These are phyloP conservation scores for Bisporella sp. DNA, from an alignment of 2,329 filamentous ascomycete genomes.

Conservation along the genomic window DNA sequence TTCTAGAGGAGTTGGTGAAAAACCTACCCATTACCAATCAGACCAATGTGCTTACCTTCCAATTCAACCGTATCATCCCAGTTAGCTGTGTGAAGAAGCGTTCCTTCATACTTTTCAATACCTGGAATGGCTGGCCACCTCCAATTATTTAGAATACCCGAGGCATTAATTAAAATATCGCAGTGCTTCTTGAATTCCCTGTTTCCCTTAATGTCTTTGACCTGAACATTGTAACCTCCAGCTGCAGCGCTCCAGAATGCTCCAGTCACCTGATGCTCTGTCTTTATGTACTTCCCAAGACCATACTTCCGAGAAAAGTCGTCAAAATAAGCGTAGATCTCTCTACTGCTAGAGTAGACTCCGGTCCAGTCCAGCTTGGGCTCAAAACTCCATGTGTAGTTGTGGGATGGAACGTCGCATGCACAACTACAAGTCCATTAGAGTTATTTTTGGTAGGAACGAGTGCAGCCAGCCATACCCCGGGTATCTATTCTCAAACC, in stretches of 20 bases:
- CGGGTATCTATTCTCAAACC: conserved; percentile 43
- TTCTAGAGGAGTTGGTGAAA: conserved; percentile 23
- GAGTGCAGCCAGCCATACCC: conserved; percentile 22
- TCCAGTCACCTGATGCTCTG: conserved; percentile 44
- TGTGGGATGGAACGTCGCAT: conserved; percentile 43
- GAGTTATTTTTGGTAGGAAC: neutral
- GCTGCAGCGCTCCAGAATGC: conserved; percentile 45
- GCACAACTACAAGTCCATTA: conserved; percentile 34
- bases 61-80: conserved; percentile 45
- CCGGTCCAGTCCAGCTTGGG: conserved; percentile 50
- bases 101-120: conserved; percentile 42
- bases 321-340: conserved; percentile 47
- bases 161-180: conserved; percentile 11
- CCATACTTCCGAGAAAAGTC: conserved; percentile 43
- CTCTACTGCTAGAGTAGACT: conserved; percentile 50
- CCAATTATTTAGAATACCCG: conserved; percentile 36
- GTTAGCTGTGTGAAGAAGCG: conserved; percentile 46
- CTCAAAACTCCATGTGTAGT: conserved; percentile 52
- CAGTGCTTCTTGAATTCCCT: conserved; percentile 11
- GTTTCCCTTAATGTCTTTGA: conserved; percentile 30
- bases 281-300: conserved; percentile 48
- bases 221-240: conserved; percentile 41
- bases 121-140: conserved; percentile 43
- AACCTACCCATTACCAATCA: conserved; percentile 49
- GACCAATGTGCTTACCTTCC: conserved; percentile 44